Conservation (phyloP, 345 rosid genomes). For the Sonneratia caseolaris region DNA sequence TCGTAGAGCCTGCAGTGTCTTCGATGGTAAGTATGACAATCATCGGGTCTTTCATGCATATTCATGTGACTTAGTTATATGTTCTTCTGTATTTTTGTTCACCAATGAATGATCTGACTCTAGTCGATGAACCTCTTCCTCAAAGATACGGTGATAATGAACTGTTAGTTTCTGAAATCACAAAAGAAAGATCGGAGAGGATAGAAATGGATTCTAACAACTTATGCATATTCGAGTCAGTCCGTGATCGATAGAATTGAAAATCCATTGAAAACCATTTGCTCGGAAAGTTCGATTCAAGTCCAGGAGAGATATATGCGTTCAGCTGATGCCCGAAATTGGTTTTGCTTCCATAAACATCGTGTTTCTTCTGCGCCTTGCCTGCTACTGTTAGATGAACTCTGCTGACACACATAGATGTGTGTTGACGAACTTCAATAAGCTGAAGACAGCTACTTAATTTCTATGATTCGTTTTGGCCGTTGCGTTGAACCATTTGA, state of each 20-base stretch:
- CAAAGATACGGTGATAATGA: neutral
- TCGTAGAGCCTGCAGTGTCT: conserved; percentile 19
- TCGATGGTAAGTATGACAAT: conserved; percentile 24
- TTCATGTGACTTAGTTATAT: neutral
- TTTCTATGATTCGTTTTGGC: neutral
- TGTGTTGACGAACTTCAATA: too few relatives aligned
- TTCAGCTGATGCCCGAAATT: too few relatives aligned
- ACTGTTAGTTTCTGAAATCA: too few relatives aligned
- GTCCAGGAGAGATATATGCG: too few relatives aligned
- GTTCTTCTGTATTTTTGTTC: neutral
- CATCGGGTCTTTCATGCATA: neutral
- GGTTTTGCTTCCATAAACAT: neutral
- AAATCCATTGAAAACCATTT: neutral
- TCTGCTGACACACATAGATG: neutral
- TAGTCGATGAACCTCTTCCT: neutral
- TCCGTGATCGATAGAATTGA: neutral
- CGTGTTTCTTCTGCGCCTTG: neutral
- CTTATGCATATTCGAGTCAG: neutral
- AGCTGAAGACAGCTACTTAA: too few relatives aligned
- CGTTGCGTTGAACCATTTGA: neutral
- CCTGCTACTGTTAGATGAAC: neutral
- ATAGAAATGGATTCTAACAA: neutral
- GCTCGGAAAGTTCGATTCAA: neutral
- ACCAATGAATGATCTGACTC: neutral
- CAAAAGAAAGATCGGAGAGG: neutral